Base-by-base conservation (phyloP, 1,139 yeast species). In the Yamadazyma taylorii region DNA sequence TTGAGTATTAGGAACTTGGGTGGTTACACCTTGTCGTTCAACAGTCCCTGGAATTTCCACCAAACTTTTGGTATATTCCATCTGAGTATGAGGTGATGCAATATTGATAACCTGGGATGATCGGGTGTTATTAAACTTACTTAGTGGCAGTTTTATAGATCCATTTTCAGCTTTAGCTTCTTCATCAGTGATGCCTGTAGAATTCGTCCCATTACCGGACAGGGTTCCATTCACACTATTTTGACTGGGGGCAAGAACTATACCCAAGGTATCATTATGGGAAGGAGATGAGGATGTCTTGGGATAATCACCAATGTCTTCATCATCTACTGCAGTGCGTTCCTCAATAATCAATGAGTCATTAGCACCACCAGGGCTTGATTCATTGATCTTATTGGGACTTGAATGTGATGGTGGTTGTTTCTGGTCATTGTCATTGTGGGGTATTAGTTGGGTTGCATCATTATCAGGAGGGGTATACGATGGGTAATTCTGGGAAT, bases 1-100 rank as follows among this genome's bases (percentile, higher is more conserved):
- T 34, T 51, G 55, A 6, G 54, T 51, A 26, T 50, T 47, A 5
- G 41, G 26, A 9, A 51, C 55, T 32, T 51, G 54, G 3, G 52
- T 47, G 26, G 38, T 38, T 13, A 50, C 40, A 5, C 19, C 34
- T 4, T 32, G 23, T 25, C 36, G 33, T 24, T 48, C 53, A 1
- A 38, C 43, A 2, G 53, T 46, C 4, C 50, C 51, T 3, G 53
- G 53, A 10, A 48, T 47, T 35, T 47, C 47, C 3, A 48, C 39
- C 11, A 34, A 30, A 14, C 40, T 39, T 15, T 27, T 27, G 11
- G 28, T 25, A 14, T 25, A 19, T 5, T 9, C 24, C 6, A 21
- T 24, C 14, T 14, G 25, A 12, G 14, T 25, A 14, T 14, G 28
- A 7, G 28, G 28, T 11, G 28, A 12, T 12, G n/a, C 17, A 25